Conservation (phyloP, 352 stramenopile genomes). For the Globisporangium uncinulatum region DNA sequence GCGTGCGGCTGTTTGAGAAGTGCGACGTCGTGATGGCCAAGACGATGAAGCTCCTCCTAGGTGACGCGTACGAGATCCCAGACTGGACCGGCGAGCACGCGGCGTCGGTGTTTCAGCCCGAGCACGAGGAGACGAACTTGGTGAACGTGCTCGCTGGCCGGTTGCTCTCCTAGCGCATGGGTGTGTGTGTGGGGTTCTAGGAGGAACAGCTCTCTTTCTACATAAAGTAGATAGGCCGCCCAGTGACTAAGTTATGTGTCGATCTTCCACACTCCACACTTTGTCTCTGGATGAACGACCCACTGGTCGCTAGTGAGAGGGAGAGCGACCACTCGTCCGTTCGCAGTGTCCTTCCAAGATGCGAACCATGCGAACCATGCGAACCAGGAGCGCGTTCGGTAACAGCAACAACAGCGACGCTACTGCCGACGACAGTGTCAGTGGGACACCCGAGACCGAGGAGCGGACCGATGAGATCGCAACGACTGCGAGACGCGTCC, state of each 20-base stretch:
- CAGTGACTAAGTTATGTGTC: too few species aligned
- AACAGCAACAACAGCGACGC: neutral
- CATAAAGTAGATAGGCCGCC: too few species aligned
- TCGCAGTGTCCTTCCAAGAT: too few species aligned
- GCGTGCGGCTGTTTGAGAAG: conserved; percentile 63
- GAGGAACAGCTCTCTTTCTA: too few species aligned
- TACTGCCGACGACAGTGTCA: too few species aligned
- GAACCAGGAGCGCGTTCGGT: too few species aligned
- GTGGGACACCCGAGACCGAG: neutral
- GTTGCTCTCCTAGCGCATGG: conserved; percentile 27
- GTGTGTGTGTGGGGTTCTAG: too few species aligned
- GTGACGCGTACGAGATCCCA: conserved; percentile 53
- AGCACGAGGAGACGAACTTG: conserved; percentile 68
- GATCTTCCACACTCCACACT: too few species aligned
- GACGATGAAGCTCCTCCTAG: conserved; percentile 63
- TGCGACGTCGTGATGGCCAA: conserved; percentile 76
- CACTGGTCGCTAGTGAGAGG: too few species aligned
- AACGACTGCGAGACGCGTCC: conserved; percentile 29
- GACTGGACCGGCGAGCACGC: conserved; percentile 54
- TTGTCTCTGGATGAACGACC: too few species aligned
- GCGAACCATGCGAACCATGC: neutral
- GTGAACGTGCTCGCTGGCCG: conserved; percentile 74
- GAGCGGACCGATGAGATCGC: conserved; percentile 2
- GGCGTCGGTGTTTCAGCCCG: conserved; percentile 53
- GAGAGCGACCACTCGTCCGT: too few species aligned